Conservation (phyloP, 495 filamentous ascomycete genomes). For the Xylaria sp. region DNA sequence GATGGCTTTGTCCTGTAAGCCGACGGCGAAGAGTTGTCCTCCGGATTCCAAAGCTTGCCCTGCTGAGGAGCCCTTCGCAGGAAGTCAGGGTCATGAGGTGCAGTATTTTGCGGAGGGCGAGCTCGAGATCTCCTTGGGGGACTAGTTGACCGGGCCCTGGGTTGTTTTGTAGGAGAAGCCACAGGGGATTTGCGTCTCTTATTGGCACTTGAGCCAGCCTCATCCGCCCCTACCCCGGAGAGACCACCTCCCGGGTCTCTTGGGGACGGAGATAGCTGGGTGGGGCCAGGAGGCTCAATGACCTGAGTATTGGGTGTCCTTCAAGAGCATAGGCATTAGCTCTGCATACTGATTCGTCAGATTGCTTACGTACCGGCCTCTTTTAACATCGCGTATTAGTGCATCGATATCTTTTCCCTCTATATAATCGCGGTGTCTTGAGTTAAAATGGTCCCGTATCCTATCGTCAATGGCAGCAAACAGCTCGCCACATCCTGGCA, state of each 20-base stretch:
- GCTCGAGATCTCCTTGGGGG: constrained; percentile 37
- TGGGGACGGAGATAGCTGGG: not conserved
- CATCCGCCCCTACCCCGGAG: not conserved
- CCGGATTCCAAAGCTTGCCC: constrained; percentile 48
- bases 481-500: constrained; percentile 27
- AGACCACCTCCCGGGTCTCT: constrained; percentile 8
- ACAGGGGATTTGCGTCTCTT: constrained; percentile 38
- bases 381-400: constrained; percentile 34
- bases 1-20: constrained; percentile 25
- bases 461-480: constrained; percentile 33
- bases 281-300: not conserved
- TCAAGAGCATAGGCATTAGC: constrained; percentile 23
- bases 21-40: constrained; percentile 34
- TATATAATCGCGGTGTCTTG: constrained; percentile 30
- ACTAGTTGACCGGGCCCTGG: constrained; percentile 31
- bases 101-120: constrained; percentile 21
- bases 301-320: not conserved
- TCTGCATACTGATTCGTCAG: not conserved
- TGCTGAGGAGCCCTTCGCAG: constrained; percentile 34
- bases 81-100: constrained; percentile 42
- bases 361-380: constrained; percentile 28
- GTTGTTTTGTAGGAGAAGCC: constrained; percentile 19
- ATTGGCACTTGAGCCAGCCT: constrained; percentile 22
- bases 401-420: constrained; percentile 27
- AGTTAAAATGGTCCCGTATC: constrained; percentile 33